Base-by-base conservation (phyloP, 2,329 filamentous ascomycete species). In the Lasiodiplodia sp. region DNA sequence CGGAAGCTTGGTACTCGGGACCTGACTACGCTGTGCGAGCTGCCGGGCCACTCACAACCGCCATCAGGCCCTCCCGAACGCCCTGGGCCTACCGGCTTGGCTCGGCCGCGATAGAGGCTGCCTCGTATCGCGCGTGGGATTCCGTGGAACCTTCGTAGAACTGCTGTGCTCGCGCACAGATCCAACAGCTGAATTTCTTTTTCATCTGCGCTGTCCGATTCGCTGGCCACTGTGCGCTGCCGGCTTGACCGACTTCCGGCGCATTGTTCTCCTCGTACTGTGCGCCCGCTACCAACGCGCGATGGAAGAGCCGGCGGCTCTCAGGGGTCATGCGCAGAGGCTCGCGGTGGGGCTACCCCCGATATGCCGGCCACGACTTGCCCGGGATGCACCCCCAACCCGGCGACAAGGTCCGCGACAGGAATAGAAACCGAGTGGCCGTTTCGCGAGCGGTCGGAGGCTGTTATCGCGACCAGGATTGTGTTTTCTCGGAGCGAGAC, bases 1-100 rank as follows among this genome's bases (percentile, higher is more conserved):
- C 55, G n/a, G 51, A 64, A 64, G 60, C 44, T 64, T 64, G 60
- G 60, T 64, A 23, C 21, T 52, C 60, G 60, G 60, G 47, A 64
- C 16, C n/a, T 63, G 44, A n/a, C n/a, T 16, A 47, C 18, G 23
- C 47, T 31, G 31, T 52, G 51, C 25, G 23, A 64, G 51, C 37
- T 47, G 2, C 28, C 40, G 31, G 47, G 47, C 60, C 60, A 64
- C 60, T 64, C 60, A 64, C 28, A 16, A n/a, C 44, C n/a, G 40
- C 16, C 58, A 18, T 16, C 21, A 49, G 21, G 25, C 38, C 37
- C 18, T 28, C 38, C 57, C 31, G 21, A 12, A 12, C 38, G 37
- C 57, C 12, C 16, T 25, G 23, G 49, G 58, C 58, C 40, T 51
- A 40, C 25, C 40, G 11, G 52, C 11, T 55, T 21, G 51, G 51